Conservation (phyloP, 768 basidiomycete species). For the Leccinum longicurvipes region DNA sequence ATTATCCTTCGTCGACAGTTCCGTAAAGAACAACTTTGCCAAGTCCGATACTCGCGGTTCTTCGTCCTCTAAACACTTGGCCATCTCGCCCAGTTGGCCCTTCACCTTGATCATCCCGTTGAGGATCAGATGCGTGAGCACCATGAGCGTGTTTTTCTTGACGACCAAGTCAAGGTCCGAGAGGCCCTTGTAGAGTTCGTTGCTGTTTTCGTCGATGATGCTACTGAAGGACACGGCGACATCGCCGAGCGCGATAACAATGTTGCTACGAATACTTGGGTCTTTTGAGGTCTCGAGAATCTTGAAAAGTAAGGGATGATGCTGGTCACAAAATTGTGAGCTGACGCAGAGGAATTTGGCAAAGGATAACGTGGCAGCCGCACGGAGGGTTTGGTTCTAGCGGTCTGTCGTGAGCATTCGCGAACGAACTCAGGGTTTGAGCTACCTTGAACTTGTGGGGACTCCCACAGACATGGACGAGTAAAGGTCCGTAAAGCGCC, state of each 20-base stretch:
- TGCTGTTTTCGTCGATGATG: slow-evolving; percentile 96
- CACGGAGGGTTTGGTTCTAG: slow-evolving; percentile 83
- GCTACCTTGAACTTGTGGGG: slow-evolving; percentile 87
- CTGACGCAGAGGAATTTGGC: slow-evolving; percentile 97
- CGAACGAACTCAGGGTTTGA: neutral
- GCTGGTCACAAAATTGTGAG: slow-evolving; percentile 87
- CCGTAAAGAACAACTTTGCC: slow-evolving; percentile 97
- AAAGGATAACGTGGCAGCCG: slow-evolving; percentile 82
- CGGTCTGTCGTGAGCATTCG: slow-evolving; percentile 4
- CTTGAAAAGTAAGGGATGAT: slow-evolving; percentile 88
- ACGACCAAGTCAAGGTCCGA: slow-evolving; percentile 84
- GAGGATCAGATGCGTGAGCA: slow-evolving; percentile 91
- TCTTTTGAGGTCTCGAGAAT: slow-evolving; percentile 91
- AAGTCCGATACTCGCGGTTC: slow-evolving; percentile 87
- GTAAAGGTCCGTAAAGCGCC: slow-evolving; percentile 83
- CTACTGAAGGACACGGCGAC: slow-evolving; percentile 97
- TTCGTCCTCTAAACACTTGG: slow-evolving; percentile 95
- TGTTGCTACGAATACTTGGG: slow-evolving; percentile 88
- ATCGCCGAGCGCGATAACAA: slow-evolving; percentile 96
- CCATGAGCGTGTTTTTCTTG: slow-evolving; percentile 99
- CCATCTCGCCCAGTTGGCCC: slow-evolving; percentile 99
- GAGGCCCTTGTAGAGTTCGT: slow-evolving; percentile 91
- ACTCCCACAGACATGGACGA: slow-evolving; percentile 86
- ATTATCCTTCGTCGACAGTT: slow-evolving; percentile 95
- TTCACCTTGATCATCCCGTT: slow-evolving; percentile 99